Percentiles rank a stretch among this genome's conserved stretches.
These are phyloP conservation scores for Metrosideros polymorpha DNA, from an alignment of 441 rosid species.

Conservation along the genomic window DNA sequence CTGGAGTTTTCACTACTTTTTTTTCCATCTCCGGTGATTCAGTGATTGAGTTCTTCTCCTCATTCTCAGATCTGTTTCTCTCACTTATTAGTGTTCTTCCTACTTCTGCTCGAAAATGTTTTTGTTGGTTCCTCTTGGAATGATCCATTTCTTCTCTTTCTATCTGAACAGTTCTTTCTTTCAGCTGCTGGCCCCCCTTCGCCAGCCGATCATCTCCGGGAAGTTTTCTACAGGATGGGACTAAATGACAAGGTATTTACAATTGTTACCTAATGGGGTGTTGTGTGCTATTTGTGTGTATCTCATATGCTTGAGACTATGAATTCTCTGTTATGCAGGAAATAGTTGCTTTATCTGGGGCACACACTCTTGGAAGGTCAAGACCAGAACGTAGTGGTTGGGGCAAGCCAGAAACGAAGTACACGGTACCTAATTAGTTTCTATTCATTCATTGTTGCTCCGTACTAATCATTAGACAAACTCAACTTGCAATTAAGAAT, in stretches of 20 bases:
- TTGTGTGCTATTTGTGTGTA: background rate
- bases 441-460: background rate
- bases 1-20: background rate
- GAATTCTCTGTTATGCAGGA: conserved; percentile 40
- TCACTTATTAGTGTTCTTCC: background rate
- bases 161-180: background rate
- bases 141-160: background rate
- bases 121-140: background rate
- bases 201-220: conserved; percentile 75
- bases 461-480: background rate
- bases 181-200: conserved; percentile 86
- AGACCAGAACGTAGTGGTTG: conserved; percentile 95
- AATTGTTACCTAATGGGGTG: background rate
- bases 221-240: conserved; percentile 94
- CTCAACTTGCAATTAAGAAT: background rate
- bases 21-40: background rate
- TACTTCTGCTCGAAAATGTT: background rate
- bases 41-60: background rate
- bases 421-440: conserved; percentile 48
- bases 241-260: conserved; percentile 62
- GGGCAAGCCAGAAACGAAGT: conserved; percentile 93
- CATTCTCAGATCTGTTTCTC: background rate
- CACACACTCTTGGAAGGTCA: conserved; percentile 89
- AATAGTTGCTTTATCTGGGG: conserved; percentile 92
- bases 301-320: background rate